Evolutionary conservation across 129 eudicot genomes (phyloP).

Genomic region (Dittrichia graveolens): DNA sequence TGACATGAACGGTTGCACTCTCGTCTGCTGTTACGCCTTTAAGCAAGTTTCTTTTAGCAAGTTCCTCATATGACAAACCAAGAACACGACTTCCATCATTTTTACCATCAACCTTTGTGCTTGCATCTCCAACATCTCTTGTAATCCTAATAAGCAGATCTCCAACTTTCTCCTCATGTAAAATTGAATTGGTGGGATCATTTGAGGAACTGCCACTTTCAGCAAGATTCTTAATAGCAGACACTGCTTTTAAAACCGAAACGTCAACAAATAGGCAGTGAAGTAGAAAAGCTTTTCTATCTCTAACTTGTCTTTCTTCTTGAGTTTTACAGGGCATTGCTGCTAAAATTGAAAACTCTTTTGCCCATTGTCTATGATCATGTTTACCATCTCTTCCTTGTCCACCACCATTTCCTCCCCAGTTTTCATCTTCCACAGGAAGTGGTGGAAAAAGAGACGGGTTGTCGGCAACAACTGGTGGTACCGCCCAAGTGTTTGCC

Average conservation of each 20-base stretch:
- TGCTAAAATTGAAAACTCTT: conserved; percentile 77
- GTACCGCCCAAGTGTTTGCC: conserved; percentile 94
- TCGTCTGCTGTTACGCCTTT: conserved; percentile 98
- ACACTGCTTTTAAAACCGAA: conserved; percentile 86
- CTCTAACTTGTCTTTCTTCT: conserved; percentile 91
- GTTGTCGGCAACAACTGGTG: conserved; percentile 75
- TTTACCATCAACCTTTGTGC: conserved; percentile 75
- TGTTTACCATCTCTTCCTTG: conserved; percentile 81
- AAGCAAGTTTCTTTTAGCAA: conserved; percentile 78
- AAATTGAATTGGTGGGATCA: conserved; percentile 25
- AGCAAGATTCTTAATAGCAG: conserved; percentile 52
- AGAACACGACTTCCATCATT: conserved; percentile 83
- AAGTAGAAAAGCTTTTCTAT: conserved; percentile 91
- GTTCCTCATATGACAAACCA: conserved; percentile 70
- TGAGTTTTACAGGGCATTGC: conserved; percentile 98
- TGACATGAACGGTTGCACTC: conserved; percentile 88
- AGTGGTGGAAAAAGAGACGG: conserved; percentile 84
- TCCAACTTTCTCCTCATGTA: conserved; percentile 75
- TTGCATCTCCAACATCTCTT: conserved; percentile 74
- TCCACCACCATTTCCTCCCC: conserved; percentile 99
- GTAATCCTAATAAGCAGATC: conserved; percentile 64
- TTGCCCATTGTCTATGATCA: conserved; percentile 80
- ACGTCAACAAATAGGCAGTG: conserved; percentile 92
- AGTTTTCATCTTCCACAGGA: conserved; percentile 91
- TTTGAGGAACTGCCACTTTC: conserved; percentile 34